Percentiles rank a stretch among this genome's conserved stretches.
These are phyloP conservation scores for Astrothelium subdiscretum DNA, from an alignment of 495 filamentous ascomycete genomes.

Conservation along the genomic window DNA sequence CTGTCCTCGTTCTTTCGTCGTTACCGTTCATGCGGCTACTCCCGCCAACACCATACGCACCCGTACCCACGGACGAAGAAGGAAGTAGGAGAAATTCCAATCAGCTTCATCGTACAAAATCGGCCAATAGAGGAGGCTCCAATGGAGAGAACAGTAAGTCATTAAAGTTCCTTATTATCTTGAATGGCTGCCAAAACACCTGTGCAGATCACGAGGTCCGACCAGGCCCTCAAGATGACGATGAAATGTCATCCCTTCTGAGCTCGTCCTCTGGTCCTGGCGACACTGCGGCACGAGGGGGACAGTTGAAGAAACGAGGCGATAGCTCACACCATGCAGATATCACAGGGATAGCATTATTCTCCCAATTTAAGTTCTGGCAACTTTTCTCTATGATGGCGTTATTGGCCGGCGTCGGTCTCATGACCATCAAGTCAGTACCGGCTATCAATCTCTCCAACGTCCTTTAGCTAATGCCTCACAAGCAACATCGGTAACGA, in stretches of 20 bases:
- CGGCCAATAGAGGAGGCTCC: slow-evolving; percentile 17
- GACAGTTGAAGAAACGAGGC: slow-evolving; percentile 35
- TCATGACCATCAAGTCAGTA: slow-evolving; percentile 98
- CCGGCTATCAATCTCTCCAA: background rate
- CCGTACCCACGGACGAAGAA: slow-evolving; percentile 37
- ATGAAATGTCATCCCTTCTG: slow-evolving; percentile 80
- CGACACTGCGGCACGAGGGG: slow-evolving; percentile 36
- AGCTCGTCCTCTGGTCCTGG: slow-evolving; percentile 40
- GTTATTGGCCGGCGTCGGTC: slow-evolving; percentile 76
- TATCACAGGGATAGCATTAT: slow-evolving; percentile 73
- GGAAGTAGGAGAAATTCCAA: slow-evolving; percentile 38
- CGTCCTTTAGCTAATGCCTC: background rate
- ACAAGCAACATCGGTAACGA: slow-evolving; percentile 89
- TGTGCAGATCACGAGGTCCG: slow-evolving; percentile 3
- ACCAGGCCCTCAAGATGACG: slow-evolving; percentile 27
- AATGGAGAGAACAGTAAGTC: background rate
- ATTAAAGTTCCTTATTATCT: background rate
- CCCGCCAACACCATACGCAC: slow-evolving; percentile 44
- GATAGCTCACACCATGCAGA: slow-evolving; percentile 62
- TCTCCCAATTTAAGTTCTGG: slow-evolving; percentile 77
- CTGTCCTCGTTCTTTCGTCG: slow-evolving; percentile 51
- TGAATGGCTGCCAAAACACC: slow-evolving; percentile 15
- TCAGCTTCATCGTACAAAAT: slow-evolving; percentile 50
- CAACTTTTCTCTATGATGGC: slow-evolving; percentile 76
- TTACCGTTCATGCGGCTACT: slow-evolving; percentile 60